Evolutionary conservation across 108 stramenopile genomes (phyloP), one percentile per base, ranked within the genome.

Genomic region (Skeletonema tropicum): DNA sequence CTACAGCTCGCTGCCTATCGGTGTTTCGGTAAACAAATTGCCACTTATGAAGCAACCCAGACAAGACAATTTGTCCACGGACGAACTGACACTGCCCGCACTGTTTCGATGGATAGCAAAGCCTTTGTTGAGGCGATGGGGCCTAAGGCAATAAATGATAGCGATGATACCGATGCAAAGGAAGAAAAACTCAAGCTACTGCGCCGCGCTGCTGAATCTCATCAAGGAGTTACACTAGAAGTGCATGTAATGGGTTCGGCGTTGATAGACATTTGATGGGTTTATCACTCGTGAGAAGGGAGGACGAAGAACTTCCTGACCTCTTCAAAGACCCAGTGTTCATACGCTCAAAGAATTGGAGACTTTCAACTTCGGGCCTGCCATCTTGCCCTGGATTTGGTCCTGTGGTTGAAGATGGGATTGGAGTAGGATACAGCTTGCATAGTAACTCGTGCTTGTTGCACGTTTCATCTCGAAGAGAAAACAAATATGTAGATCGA

Each of bases 221-320:
- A 55, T 7, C 52, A 55, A 2, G 23, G 23, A 55, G 9, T 55
- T 55, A 55, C 7, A 25, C 23, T 10, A 23, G 7, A 21, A 23
- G 23, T 23, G 52, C 52, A 23, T 55, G 52, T 0, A 68, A 86
- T 60, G 92, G 84, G 1, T 57, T 71, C 52, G 92, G 89, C 21
- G 86, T 91, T 12, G 92, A 93, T 72, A 74, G 92, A 1, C 90
- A 90, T 36, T 71, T 93, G 64, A 74, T 93, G 21, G 92, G 92
- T 6, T 65, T 93, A 17, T 77, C 84, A 17, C 87, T 87, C 75
- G 60, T 83, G 21, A 79, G 66, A 3, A 65, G 62, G 14, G 80
- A 79, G 9, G 73, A 71, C 42, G 89, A 87, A 48, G 61, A 77
- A 60, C 41, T 67, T 9, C 89, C 90, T 17, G 78, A 73, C 38